Base-by-base conservation (phyloP, 2,329 filamentous ascomycete genomes). In the Botrytis squamosa region DNA sequence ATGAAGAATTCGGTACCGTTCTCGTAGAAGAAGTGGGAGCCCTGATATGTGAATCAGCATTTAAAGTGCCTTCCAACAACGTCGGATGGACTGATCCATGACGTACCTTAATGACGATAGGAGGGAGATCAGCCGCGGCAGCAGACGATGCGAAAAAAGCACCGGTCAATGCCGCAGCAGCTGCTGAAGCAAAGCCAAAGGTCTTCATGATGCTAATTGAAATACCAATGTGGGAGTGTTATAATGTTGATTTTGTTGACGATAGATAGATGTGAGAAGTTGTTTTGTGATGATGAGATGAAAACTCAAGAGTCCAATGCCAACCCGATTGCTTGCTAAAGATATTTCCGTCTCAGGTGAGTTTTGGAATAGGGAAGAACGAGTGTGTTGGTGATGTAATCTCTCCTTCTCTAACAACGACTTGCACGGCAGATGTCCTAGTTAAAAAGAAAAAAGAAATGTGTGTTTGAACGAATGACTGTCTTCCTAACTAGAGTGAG, bases 1-100 rank as follows among this genome's bases (percentile, higher is more conserved):
- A 98, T 93, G 87, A 90, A 98, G 88, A 98, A 95, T 84, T 96
- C 95, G 82, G 89, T 89, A 79, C 93, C 81, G 72, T 81, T 82
- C 91, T 88, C 91, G 80, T 73, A 80, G 71, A 77, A 78, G 77
- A 81, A 82, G 73, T 82, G 80, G 57, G 80, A 80, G 22, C 81
- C 80, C 80, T 82, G 36, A 42, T 29, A 70, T n/a, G 16, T 22
- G 18, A 40, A 62, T 77, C 3, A 76, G 59, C 57, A 64, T 64
- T 52, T 38, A 46, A 25, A 57, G 25, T 25, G 25, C 29, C 46
- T 71, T 66, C 22, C 29, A 42, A 38, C 46, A 33, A 40, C n/a
- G 57, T 33, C 44, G 65, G 20, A 52, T n/a, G 29, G 18, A 70
- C 55, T 14, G 14, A 44, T 49, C 3, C 29, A 49, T 44, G 55